Percentiles rank a stretch among this genome's conserved stretches.
These are phyloP conservation scores for Triticum dicoccoides DNA, from an alignment of 176 grass and related monocot species.

Conservation along the genomic window DNA sequence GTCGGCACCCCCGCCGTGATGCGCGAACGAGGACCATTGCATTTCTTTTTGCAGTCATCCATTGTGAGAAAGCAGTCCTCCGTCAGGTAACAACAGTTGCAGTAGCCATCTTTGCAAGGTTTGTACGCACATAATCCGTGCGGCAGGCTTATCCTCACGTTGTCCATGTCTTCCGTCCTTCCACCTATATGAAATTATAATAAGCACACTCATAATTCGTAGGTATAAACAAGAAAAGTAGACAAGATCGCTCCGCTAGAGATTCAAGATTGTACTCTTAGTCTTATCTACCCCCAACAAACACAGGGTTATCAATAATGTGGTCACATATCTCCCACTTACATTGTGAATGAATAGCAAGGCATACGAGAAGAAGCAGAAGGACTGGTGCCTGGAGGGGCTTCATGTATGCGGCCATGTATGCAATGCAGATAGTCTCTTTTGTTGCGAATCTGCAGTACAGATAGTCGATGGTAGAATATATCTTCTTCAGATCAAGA, in stretches of 20 bases:
- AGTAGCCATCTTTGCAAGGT: not conserved
- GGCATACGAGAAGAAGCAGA: not conserved
- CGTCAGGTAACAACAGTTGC: not conserved
- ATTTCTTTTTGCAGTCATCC: not conserved
- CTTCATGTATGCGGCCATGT: not conserved
- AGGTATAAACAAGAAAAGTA: no score
- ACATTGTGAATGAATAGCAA: not conserved
- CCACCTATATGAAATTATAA: not conserved
- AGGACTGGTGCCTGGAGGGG: not conserved
- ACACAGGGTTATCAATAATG: not conserved
- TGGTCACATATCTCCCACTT: not conserved
- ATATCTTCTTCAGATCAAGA: not conserved
- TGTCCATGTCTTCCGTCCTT: not conserved
- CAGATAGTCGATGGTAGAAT: not conserved
- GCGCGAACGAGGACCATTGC: not conserved
- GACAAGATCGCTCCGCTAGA: no score
- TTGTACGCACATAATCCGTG: not conserved
- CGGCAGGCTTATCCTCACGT: not conserved
- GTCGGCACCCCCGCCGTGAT: not conserved
- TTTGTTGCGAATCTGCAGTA: no score
- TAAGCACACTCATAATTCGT: not conserved
- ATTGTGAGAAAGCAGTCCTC: not conserved
- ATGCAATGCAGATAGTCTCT: not conserved
- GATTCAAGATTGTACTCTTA: no score
- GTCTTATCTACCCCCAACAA: no score